Conservation (phyloP, 1,139 yeast genomes). For the Kurtzmaniella quercitrusa region DNA sequence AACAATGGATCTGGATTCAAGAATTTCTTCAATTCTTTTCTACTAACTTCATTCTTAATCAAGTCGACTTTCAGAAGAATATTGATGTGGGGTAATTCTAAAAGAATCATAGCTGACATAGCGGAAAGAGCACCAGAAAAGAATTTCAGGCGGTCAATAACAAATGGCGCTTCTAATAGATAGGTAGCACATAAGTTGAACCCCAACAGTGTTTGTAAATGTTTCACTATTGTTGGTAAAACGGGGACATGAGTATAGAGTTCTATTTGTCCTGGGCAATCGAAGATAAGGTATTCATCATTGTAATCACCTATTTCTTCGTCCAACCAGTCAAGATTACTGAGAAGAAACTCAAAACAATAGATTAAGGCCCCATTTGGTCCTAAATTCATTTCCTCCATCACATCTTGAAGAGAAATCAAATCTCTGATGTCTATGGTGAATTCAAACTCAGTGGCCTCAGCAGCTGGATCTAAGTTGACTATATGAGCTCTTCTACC, state of each 20-base stretch:
- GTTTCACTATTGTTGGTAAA: constrained; percentile 81
- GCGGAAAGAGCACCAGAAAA: constrained; percentile 95
- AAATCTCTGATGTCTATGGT: constrained; percentile 90
- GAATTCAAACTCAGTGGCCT: constrained; percentile 85
- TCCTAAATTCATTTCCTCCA: constrained; percentile 91
- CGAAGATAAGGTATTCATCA: constrained; percentile 90
- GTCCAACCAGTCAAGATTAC: constrained; percentile 93
- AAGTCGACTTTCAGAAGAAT: constrained; percentile 82
- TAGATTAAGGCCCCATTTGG: constrained; percentile 94
- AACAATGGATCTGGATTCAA: constrained; percentile 88
- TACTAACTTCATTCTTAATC: constrained; percentile 69
- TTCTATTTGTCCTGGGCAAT: constrained; percentile 98
- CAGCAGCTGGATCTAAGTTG: constrained; percentile 97
- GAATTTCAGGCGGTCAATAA: constrained; percentile 83
- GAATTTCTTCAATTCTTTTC: constrained; percentile 74
- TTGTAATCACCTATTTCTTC: constrained; percentile 91
- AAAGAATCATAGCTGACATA: constrained; percentile 95
- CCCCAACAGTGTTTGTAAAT: constrained; percentile 70
- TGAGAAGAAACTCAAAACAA: constrained; percentile 84
- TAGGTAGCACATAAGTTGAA: constrained; percentile 91
- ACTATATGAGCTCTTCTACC: constrained; percentile 95
- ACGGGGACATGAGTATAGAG: constrained; percentile 93
- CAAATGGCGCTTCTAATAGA: constrained; percentile 89
- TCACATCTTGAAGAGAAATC: constrained; percentile 90
- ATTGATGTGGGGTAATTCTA: constrained; percentile 93